Base-by-base conservation (phyloP, 75 land plant species). In the Pinus albicaulis region DNA sequence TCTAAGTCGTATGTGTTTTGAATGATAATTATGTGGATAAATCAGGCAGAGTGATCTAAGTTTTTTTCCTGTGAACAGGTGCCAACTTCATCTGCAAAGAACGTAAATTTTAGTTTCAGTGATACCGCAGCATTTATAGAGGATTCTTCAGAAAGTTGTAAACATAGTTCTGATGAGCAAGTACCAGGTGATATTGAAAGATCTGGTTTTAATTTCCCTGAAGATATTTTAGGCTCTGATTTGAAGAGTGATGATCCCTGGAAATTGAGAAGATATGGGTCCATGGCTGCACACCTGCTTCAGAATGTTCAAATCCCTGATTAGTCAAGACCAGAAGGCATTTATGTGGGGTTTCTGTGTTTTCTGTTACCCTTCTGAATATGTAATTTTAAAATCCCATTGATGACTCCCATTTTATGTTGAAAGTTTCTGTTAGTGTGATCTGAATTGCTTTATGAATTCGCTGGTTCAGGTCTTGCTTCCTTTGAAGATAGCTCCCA, bases 271-370 rank as follows among this genome's bases (percentile, higher is more conserved):
- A 89, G 97, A 79, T 73, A 70, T 41, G 97, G 97, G 2, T 80
- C 97, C 11, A 82, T 94, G 87, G 97, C 94, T 55, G 97, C 97
- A 62, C 82, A 91, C 14, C 91, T 94, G 38, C 82, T 94, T n/a
- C 84, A 76, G 24, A 88, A 94, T 83, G 87, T 91, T 55, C 84
- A 84, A 75, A 86, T 88, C 28, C 72, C 80, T 36, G 41, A 72
- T 72, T 38, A 57, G 12, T 53, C 74, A 48, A 41, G 69, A 26
- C 53, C 44, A 36, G 70, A 38, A 25, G 70, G 38, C 10, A 16
- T 2, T 66, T 48, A 44, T 44, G 53, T 48, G 3, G 12, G 53
- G 11, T 48, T 48, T 10, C 53, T 48, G 53, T 48, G 12, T 48
- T 48, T 48, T 48, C 53, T 10, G 53, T 11, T 48, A 10, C 53